Evolutionary conservation across 345 rosid genomes (phyloP), one percentile per base, ranked within the genome.

Genomic region (Streptanthus diversifolius): DNA sequence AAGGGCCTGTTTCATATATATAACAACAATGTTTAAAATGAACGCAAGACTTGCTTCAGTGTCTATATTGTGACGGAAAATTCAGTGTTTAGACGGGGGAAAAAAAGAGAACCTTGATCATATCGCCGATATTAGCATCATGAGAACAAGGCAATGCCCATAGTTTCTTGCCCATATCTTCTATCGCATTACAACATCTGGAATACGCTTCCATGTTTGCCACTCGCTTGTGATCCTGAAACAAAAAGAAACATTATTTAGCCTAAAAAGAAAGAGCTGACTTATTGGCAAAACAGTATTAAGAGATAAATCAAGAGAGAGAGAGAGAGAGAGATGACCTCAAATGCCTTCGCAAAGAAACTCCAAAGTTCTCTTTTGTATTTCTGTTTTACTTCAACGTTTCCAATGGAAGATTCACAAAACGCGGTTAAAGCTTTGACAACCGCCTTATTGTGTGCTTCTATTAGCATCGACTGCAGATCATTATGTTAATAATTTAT

Each of bases 131-230:
- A 33, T 57, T 73, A 53, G 82, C 81, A 64, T 74, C 72, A 35
- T 60, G 60, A 64, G 74, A 75, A 37, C 66, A 78, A 61, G 79
- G 77, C 61, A 77, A 76, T 73, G 75, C 79, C 73, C 67, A 69
- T 68, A 84, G 64, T 68, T 77, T 79, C 69, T 73, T 79, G 53
- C 77, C 80, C 84, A 84, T 80, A 76, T 73, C 53, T 76, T 80
- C 80, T 70, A 82, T 71, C 25, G 81, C 81, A 70, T 57, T 74
- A 57, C 73, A 82, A 68, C 83, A 82, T 59, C 73, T 80, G 21
- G 77, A 73, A 66, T 84, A 84, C 3, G 80, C 81, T 63, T 78
- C 84, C 72, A 73, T 40, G 70, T 56, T 44, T 32, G 71, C 78
- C 66, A 71, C 78, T 76, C 75, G 76, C 71, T 71, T 70, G 36